Evolutionary conservation across 139 green algal genomes (phyloP), one percentile per base, ranked within the genome.

Genomic region (Mesotaenium endlicherianum): DNA sequence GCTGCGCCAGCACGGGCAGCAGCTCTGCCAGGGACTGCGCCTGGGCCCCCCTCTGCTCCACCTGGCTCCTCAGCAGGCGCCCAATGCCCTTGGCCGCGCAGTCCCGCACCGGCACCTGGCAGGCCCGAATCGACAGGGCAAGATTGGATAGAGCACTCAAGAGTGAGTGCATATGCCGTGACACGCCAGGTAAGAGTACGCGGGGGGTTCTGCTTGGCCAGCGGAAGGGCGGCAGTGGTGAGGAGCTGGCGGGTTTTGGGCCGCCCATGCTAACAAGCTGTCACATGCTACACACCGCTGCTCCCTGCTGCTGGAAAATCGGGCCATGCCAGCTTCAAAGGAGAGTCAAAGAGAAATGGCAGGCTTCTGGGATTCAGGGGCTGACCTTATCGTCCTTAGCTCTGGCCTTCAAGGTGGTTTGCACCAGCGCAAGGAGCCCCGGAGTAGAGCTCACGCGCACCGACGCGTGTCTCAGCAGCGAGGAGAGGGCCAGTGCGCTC

Each of bases 91-190:
- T 79, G 17, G 26, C 31, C 44, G 40, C 72, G 1, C 34, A 40
- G 45, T 83, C 72, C 67, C 57, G 47, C 26, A 87, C 60, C 17
- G 81, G 81, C 31, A 87, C 81, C 70, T 87, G 74, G 20, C 70
- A 72, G 36, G 43, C 11, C 43, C n/a, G n/a, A n/a, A n/a, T n/a
- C n/a, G n/a, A n/a, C n/a, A n/a, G n/a, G n/a, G n/a, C n/a, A n/a
- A n/a, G n/a, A n/a, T n/a, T n/a, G n/a, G n/a, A n/a, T n/a, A n/a
- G n/a, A n/a, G n/a, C n/a, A n/a, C n/a, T n/a, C n/a, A n/a, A n/a
- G n/a, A n/a, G n/a, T n/a, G n/a, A n/a, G n/a, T n/a, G n/a, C n/a
- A n/a, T n/a, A n/a, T n/a, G n/a, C n/a, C n/a, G n/a, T n/a, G n/a
- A n/a, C n/a, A n/a, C n/a, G n/a, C n/a, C n/a, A n/a, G n/a, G n/a